phyloP scores from a whole-genome alignment of 2,329 filamentous ascomycete genomes.

The Cadophora gregata region DNA sequence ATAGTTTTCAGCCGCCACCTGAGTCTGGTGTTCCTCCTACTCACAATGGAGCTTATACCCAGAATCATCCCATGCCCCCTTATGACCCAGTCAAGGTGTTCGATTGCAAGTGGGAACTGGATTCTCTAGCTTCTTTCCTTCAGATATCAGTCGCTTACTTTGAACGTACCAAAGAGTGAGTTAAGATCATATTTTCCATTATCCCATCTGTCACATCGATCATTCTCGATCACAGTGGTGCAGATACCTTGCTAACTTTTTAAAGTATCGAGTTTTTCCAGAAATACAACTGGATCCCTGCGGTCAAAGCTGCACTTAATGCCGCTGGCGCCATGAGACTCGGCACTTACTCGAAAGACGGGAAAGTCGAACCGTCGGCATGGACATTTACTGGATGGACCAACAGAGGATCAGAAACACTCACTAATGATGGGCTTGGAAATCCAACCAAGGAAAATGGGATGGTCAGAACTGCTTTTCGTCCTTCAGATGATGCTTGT shows the following conservation, averaged over 20 bases:
- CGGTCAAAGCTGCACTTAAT: conserved; percentile 71
- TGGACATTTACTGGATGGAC: conserved; percentile 83
- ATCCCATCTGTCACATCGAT: not conserved
- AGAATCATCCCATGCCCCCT: conserved; percentile 69
- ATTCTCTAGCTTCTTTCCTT: conserved; percentile 87
- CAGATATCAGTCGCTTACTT: conserved; percentile 82
- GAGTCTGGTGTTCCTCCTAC: conserved; percentile 70
- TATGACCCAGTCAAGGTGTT: conserved; percentile 78
- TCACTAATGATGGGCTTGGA: conserved; percentile 77
- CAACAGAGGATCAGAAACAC: conserved; percentile 78
- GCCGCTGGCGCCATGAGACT: conserved; percentile 74
- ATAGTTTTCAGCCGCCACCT: conserved; percentile 85
- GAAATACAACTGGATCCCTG: conserved; percentile 72
- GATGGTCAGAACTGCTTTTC: conserved; percentile 84
- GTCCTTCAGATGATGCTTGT: conserved; percentile 84
- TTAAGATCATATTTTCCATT: not conserved
- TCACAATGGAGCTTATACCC: conserved; percentile 62
- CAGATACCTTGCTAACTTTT: conserved; percentile 1
- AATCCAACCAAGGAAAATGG: conserved; percentile 80
- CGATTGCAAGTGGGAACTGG: conserved; percentile 96
- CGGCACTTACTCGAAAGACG: conserved; percentile 71
- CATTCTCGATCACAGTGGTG: not conserved
- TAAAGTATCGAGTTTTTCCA: conserved; percentile 72
- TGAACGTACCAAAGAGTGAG: conserved; percentile 60
- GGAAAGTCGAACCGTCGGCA: conserved; percentile 59